These are phyloP conservation scores for Galeopsis tetrahit DNA, from an alignment of 257 asterid species.

Conservation along the genomic window DNA sequence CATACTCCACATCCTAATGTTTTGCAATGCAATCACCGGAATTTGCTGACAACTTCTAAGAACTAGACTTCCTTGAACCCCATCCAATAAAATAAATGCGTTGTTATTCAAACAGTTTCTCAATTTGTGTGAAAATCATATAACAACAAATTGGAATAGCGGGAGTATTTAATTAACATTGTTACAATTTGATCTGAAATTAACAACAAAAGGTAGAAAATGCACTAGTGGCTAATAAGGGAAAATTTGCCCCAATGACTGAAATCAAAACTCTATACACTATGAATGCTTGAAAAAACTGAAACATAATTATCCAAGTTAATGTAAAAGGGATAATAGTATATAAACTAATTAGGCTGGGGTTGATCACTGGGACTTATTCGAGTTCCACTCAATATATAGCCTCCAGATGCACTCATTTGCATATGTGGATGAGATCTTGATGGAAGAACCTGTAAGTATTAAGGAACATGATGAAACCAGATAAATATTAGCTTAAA, in stretches of 20 bases:
- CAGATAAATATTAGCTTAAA: background rate
- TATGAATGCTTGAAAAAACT: background rate
- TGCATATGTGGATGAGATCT: conserved; percentile 97
- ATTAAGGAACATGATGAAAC: background rate
- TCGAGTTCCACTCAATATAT: conserved; percentile 75
- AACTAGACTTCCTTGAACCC: too few species aligned
- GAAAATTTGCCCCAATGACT: background rate
- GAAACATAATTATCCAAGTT: background rate
- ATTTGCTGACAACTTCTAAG: too few species aligned
- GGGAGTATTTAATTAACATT: too few species aligned
- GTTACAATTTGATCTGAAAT: background rate
- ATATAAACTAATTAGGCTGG: conserved; percentile 15
- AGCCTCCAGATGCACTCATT: conserved; percentile 93
- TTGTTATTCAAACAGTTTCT: too few species aligned
- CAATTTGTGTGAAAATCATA: too few species aligned
- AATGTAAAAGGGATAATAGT: background rate
- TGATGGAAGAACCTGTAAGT: conserved; percentile 81
- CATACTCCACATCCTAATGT: too few species aligned
- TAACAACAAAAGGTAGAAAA: too few species aligned
- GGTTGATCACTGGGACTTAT: conserved; percentile 41
- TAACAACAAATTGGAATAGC: too few species aligned
- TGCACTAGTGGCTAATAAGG: background rate
- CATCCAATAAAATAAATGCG: too few species aligned
- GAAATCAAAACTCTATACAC: background rate
- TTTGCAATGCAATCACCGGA: too few species aligned